Percentiles rank a stretch among this genome's conserved stretches.
These are phyloP conservation scores for Ogataea paraovalis DNA, from an alignment of 805 yeast species.

Conservation along the genomic window DNA sequence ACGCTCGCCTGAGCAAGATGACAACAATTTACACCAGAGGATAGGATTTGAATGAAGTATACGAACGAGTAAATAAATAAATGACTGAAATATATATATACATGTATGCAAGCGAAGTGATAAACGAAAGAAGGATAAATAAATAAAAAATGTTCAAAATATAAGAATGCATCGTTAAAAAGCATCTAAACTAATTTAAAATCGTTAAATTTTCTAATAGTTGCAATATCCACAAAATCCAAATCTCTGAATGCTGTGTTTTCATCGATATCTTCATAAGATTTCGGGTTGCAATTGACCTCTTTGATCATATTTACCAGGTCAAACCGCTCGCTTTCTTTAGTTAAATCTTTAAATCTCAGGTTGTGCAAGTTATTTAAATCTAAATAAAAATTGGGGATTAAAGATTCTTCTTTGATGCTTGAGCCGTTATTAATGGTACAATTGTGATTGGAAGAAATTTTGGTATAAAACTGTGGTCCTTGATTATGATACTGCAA, in stretches of 20 bases:
- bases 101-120: too few relatives aligned
- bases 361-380: slow-evolving; percentile 4
- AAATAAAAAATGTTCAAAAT: neutral
- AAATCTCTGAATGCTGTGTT: slow-evolving; percentile 19
- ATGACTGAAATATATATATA: neutral
- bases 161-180: too few relatives aligned
- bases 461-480: neutral
- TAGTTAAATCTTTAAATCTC: slow-evolving; percentile 9
- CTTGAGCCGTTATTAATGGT: neutral
- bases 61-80: neutral
- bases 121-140: too few relatives aligned
- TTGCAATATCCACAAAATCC: slow-evolving; percentile 17
- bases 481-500: neutral
- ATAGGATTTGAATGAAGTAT: neutral
- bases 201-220: slow-evolving; percentile 9
- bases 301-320: slow-evolving; percentile 11
- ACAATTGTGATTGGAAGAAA: neutral
- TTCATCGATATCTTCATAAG: slow-evolving; percentile 6
- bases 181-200: neutral
- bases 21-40: neutral
- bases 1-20: neutral
- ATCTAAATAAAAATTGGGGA: slow-evolving; percentile 4
- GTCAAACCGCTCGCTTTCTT: slow-evolving; percentile 6
- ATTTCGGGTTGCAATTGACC: slow-evolving; percentile 3
- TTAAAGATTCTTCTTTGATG: neutral